These are phyloP conservation scores for Helicocarpus griseus DNA, from an alignment of 2,329 filamentous ascomycete genomes.

Conservation along the genomic window DNA sequence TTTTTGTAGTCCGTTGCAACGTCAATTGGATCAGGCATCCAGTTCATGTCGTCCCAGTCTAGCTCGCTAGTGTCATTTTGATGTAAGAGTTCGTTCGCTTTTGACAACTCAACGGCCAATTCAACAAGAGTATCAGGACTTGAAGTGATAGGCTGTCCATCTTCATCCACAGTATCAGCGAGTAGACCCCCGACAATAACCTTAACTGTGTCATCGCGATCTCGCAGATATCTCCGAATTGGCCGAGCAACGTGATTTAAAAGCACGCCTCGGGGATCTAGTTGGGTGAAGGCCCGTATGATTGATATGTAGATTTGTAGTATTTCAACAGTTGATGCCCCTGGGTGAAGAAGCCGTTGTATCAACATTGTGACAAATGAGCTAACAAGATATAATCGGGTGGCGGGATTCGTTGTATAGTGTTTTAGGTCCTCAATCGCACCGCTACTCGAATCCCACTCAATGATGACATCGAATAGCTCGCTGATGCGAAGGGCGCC, in stretches of 20 bases:
- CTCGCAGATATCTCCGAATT: slow-evolving; percentile 53
- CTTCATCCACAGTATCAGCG: slow-evolving; percentile 41
- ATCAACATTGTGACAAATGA: slow-evolving; percentile 46
- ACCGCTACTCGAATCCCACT: slow-evolving; percentile 49
- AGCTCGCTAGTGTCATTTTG: slow-evolving; percentile 53
- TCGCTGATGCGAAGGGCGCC: slow-evolving; percentile 47
- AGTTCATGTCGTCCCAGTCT: slow-evolving; percentile 86
- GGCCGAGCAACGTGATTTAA: slow-evolving; percentile 57
- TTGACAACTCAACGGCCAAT: slow-evolving; percentile 44
- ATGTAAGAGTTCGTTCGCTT: slow-evolving; percentile 32
- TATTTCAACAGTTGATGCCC: slow-evolving; percentile 56
- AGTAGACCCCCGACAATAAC: slow-evolving; percentile 57
- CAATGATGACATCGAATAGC: slow-evolving; percentile 53
- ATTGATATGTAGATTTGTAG: slow-evolving; percentile 59
- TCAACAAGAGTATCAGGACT: slow-evolving; percentile 39
- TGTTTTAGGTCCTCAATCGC: slow-evolving; percentile 53
- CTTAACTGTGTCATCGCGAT: slow-evolving; percentile 55
- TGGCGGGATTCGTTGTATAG: slow-evolving; percentile 43
- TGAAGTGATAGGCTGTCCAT: slow-evolving; percentile 18
- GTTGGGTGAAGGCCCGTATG: slow-evolving; percentile 52
- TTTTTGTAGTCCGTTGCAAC: slow-evolving; percentile 87
- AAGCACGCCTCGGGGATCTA: slow-evolving; percentile 57
- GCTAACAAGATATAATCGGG: slow-evolving; percentile 46
- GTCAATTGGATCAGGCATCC: slow-evolving; percentile 87
- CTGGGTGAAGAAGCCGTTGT: slow-evolving; percentile 50